Conservation (phyloP, 2,329 filamentous ascomycete genomes). For the Raffaelea arxii region DNA sequence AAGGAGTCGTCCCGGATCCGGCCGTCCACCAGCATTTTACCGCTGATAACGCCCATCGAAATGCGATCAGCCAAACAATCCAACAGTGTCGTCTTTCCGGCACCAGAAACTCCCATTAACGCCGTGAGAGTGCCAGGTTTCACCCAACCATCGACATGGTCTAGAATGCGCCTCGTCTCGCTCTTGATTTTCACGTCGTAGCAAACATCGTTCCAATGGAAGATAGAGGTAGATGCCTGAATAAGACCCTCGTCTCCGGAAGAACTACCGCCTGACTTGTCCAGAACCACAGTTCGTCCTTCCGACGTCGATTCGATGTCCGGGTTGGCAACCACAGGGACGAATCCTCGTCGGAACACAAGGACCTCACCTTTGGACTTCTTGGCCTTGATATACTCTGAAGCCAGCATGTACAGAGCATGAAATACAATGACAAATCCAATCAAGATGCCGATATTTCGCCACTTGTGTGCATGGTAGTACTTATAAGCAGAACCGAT, state of each 20-base stretch:
- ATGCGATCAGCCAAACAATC: conserved; percentile 79
- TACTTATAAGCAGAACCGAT: conserved; percentile 46
- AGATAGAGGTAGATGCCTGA: conserved; percentile 59
- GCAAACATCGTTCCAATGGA: conserved; percentile 79
- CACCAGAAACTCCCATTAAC: conserved; percentile 83
- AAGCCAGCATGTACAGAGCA: conserved; percentile 49
- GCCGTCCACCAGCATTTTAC: conserved; percentile 64
- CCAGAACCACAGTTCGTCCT: too few relatives aligned
- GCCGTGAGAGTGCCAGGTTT: conserved; percentile 85
- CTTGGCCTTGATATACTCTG: conserved; percentile 55
- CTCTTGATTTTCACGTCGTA: conserved; percentile 71
- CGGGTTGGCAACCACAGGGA: too few relatives aligned
- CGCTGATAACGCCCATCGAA: conserved; percentile 80
- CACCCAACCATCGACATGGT: conserved; percentile 86
- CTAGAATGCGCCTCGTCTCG: conserved; percentile 66
- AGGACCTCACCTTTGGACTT: conserved; percentile 71
- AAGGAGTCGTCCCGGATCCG: conserved; percentile 68
- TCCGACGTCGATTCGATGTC: too few relatives aligned
- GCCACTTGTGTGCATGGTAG: conserved; percentile 51
- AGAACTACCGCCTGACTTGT: conserved; percentile 8
- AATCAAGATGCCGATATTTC: conserved; percentile 61
- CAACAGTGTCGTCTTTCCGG: conserved; percentile 83
- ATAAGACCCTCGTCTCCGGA: conserved; percentile 35
- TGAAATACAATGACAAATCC: conserved; percentile 56
- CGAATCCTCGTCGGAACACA: conserved; percentile 62